Percentiles rank a stretch among this genome's conserved stretches.
phyloP scores from a whole-genome alignment of 2,329 filamentous ascomycete species.

The Aspergillus sclerotialis region DNA sequence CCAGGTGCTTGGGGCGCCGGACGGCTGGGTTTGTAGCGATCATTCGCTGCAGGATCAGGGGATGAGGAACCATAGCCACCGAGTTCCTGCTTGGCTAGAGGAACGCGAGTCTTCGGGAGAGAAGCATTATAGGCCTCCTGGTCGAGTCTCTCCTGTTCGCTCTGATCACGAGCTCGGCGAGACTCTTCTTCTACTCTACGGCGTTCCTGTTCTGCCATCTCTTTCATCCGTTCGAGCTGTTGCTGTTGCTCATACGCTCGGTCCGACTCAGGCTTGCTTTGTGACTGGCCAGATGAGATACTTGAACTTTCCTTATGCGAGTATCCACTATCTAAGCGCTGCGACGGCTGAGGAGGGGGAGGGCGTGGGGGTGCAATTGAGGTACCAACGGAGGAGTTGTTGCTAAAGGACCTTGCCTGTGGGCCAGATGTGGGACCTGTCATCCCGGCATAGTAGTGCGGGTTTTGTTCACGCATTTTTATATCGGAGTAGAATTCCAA shows the following conservation, averaged over 20 bases:
- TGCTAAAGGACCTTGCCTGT: slow-evolving; percentile 40
- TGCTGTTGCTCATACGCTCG: slow-evolving; percentile 37
- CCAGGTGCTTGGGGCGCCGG: slow-evolving; percentile 73
- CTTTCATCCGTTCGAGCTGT: slow-evolving; percentile 42
- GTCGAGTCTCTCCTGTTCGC: slow-evolving; percentile 64
- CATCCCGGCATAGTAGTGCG: slow-evolving; percentile 51
- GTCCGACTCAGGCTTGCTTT: slow-evolving; percentile 53
- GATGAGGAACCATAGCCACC: slow-evolving; percentile 58
- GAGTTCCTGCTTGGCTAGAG: slow-evolving; percentile 83
- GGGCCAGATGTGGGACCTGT: slow-evolving; percentile 56
- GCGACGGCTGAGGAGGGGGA: slow-evolving; percentile 46
- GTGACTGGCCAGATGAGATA: slow-evolving; percentile 25
- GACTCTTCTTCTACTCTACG: slow-evolving; percentile 47
- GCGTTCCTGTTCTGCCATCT: slow-evolving; percentile 51
- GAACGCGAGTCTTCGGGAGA: slow-evolving; percentile 71
- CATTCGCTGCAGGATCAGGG: slow-evolving; percentile 39
- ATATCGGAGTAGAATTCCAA: slow-evolving; percentile 65
- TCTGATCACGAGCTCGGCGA: slow-evolving; percentile 40
- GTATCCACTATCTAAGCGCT: slow-evolving; percentile 40
- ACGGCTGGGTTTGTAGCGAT: slow-evolving; percentile 75
- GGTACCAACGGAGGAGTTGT: slow-evolving; percentile 46
- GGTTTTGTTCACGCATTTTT: slow-evolving; percentile 57
- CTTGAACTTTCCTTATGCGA: slow-evolving; percentile 20
- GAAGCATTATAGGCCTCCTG: slow-evolving; percentile 85
- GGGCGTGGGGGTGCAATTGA: slow-evolving; percentile 65